Conservation (phyloP, 768 basidiomycete species). For the Rhodotorula graminis region DNA sequence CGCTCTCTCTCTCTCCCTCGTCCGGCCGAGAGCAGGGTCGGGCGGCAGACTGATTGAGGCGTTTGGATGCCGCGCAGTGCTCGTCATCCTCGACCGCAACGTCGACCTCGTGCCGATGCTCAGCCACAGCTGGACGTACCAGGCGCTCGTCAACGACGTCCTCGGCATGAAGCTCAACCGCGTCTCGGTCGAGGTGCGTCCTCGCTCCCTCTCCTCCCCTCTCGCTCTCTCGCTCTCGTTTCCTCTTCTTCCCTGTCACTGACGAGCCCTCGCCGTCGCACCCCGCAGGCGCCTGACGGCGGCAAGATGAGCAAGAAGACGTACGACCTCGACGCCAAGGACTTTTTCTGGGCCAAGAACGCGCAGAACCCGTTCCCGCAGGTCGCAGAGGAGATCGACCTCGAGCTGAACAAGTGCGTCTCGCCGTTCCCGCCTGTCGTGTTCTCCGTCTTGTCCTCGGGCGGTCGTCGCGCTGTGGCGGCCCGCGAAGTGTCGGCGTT, state of each 20-base stretch:
- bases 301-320: slow-evolving; percentile 63
- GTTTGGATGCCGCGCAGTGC: slow-evolving; percentile 46
- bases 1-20: background rate
- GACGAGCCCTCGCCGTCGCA: too few relatives aligned
- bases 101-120: slow-evolving; percentile 89
- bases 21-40: too few relatives aligned
- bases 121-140: slow-evolving; percentile 98
- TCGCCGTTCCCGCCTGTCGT: too few relatives aligned
- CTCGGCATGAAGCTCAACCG: slow-evolving; percentile 95
- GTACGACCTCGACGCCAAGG: slow-evolving; percentile 94
- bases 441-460: background rate
- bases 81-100: slow-evolving; percentile 90
- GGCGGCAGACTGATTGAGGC: too few relatives aligned
- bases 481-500: too few relatives aligned
- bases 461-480: too few relatives aligned
- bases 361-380: slow-evolving; percentile 95
- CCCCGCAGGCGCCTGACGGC: slow-evolving; percentile 51
- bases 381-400: slow-evolving; percentile 94
- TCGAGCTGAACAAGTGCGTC: slow-evolving; percentile 67
- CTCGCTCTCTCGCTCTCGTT: background rate
- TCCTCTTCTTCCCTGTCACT: background rate
- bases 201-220: background rate
- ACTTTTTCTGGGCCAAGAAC: slow-evolving; percentile 98
- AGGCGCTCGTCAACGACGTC: slow-evolving; percentile 95
- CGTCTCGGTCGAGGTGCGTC: slow-evolving; percentile 64